Evolutionary conservation across 495 filamentous ascomycete genomes (phyloP).

Genomic region (Filosporella fistucella): DNA sequence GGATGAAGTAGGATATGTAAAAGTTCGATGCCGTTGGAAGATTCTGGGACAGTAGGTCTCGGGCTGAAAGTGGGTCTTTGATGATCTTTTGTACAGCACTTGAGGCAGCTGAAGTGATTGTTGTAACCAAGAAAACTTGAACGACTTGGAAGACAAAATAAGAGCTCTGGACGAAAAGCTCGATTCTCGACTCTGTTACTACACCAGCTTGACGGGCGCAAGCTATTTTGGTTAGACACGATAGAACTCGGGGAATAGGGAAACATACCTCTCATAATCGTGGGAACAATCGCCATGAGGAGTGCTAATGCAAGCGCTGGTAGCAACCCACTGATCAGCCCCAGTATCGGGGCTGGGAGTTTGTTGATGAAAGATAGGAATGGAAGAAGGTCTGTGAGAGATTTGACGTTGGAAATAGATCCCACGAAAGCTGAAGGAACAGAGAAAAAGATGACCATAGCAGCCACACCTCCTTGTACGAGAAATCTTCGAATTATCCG

Average conservation of each 20-base stretch:
- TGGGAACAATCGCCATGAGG: constrained; percentile 84
- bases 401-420: constrained; percentile 80
- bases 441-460: constrained; percentile 90
- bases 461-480: constrained; percentile 66
- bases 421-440: constrained; percentile 87
- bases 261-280: constrained; percentile 54
- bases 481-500: constrained; percentile 65
- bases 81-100: constrained; percentile 58
- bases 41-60: constrained; percentile 66
- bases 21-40: constrained; percentile 86
- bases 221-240: constrained; percentile 29
- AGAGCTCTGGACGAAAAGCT: constrained; percentile 81
- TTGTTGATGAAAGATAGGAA: constrained; percentile 58
- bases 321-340: constrained; percentile 79
- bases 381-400: constrained; percentile 41
- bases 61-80: constrained; percentile 52
- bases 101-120: constrained; percentile 73
- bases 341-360: constrained; percentile 66
- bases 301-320: constrained; percentile 74
- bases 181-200: constrained; percentile 69
- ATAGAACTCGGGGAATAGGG: not conserved
- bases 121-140: constrained; percentile 90
- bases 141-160: constrained; percentile 95
- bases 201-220: constrained; percentile 75
- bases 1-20: constrained; percentile 91